These are phyloP conservation scores for Arxiozyma bovina DNA, from an alignment of 1,139 yeast genomes.

Conservation along the genomic window DNA sequence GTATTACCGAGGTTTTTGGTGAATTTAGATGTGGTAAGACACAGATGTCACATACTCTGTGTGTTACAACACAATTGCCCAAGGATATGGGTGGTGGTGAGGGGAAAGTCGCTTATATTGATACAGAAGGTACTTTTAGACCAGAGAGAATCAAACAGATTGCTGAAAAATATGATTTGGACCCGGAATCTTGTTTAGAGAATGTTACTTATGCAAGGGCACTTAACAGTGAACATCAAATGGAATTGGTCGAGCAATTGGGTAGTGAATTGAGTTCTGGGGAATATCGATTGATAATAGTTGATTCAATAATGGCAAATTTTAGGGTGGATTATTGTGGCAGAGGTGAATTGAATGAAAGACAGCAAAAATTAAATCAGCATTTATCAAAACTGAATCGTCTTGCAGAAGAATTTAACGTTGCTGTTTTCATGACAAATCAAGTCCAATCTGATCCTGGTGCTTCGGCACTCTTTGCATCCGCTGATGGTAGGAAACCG, in stretches of 20 bases:
- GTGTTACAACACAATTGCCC: constrained; percentile 52
- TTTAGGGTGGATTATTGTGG: constrained; percentile 55
- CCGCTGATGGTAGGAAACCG: constrained; percentile 59
- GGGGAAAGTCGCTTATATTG: constrained; percentile 54
- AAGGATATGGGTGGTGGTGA: constrained; percentile 50
- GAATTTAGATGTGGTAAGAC: constrained; percentile 57
- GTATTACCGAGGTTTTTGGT: constrained; percentile 55
- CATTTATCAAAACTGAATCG: constrained; percentile 46
- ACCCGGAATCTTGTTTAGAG: constrained; percentile 44
- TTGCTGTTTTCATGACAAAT: constrained; percentile 52
- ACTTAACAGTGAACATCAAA: constrained; percentile 52
- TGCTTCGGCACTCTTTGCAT: constrained; percentile 54
- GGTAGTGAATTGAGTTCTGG: constrained; percentile 45
- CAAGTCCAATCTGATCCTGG: constrained; percentile 66
- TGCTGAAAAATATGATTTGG: constrained; percentile 47
- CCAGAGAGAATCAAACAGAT: constrained; percentile 49
- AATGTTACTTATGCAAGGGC: constrained; percentile 53
- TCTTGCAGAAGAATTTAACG: constrained; percentile 50
- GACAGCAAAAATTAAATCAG: constrained; percentile 53
- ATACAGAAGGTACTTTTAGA: constrained; percentile 53
- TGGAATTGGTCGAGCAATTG: constrained; percentile 46
- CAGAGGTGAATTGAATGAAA: constrained; percentile 51
- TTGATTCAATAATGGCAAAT: constrained; percentile 56
- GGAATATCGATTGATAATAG: constrained; percentile 37
- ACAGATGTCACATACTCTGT: constrained; percentile 50